A percentile compares a stretch with the other conserved stretches of the same genome.
Conservation (phyloP, 108 stramenopile species). For the Skeletonema grethae region DNA sequence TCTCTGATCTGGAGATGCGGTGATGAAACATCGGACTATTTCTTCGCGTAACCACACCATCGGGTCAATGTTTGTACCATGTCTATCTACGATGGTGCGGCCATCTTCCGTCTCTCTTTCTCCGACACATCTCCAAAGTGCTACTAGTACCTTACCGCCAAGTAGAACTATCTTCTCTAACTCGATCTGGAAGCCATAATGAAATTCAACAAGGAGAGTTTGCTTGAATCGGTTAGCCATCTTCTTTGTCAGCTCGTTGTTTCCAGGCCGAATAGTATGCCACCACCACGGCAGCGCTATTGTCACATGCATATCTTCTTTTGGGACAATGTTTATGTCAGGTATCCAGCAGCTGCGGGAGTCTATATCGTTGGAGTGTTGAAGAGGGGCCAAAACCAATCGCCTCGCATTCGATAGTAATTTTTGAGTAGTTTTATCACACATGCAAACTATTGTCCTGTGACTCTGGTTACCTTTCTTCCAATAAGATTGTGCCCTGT, state of each 20-base stretch:
- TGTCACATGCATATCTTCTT: slow-evolving; percentile 58
- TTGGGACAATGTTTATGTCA: slow-evolving; percentile 48
- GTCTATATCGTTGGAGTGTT: slow-evolving; percentile 42
- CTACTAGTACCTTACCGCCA: slow-evolving; percentile 62
- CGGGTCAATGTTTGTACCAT: slow-evolving; percentile 55
- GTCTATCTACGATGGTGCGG: slow-evolving; percentile 49
- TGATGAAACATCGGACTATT: slow-evolving; percentile 63
- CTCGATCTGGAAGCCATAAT: slow-evolving; percentile 63
- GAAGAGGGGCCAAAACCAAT: slow-evolving; percentile 46
- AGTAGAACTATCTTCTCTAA: slow-evolving; percentile 59
- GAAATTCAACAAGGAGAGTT: slow-evolving; percentile 56
- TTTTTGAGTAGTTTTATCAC: slow-evolving; percentile 31
- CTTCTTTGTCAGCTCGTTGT: slow-evolving; percentile 44
- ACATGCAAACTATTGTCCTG: slow-evolving; percentile 61
- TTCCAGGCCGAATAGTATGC: slow-evolving; percentile 57
- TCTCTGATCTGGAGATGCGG: slow-evolving; percentile 41
- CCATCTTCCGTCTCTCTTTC: slow-evolving; percentile 49
- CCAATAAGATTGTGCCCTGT: slow-evolving; percentile 35
- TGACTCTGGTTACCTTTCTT: slow-evolving; percentile 50
- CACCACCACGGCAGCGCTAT: slow-evolving; percentile 70
- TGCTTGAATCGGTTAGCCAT: slow-evolving; percentile 51
- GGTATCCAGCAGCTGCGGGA: slow-evolving; percentile 58
- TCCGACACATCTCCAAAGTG: slow-evolving; percentile 63
- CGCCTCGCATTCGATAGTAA: slow-evolving; percentile 47
- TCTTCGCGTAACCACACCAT: slow-evolving; percentile 54